Conservation (phyloP, 352 stramenopile species). For the Phytophthora sp. region DNA sequence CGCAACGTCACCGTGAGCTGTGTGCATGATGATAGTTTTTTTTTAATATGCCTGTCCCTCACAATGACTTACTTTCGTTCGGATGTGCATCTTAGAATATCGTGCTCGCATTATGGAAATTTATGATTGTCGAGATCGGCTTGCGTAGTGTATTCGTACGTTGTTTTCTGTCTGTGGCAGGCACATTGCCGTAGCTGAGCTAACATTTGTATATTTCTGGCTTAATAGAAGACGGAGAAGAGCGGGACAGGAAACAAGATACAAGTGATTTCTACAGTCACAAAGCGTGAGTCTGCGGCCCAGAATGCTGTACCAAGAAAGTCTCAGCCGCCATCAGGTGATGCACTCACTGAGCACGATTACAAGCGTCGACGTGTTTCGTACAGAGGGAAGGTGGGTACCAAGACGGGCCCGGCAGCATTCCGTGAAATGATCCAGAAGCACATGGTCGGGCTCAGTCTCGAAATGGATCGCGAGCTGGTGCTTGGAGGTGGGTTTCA, state of each 20-base stretch:
- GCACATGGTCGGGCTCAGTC: constrained; percentile 64
- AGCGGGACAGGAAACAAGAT: constrained; percentile 9
- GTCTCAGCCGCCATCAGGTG: not conserved
- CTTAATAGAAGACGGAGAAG: constrained; percentile 16
- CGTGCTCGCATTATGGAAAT: constrained; percentile 79
- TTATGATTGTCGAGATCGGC: constrained; percentile 69
- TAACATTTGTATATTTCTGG: constrained; percentile 3
- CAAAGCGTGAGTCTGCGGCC: not conserved
- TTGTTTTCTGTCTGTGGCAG: not conserved
- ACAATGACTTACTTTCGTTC: constrained; percentile 7
- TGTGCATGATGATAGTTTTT: constrained; percentile 1
- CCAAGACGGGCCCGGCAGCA: constrained; percentile 44
- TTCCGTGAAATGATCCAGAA: constrained; percentile 71
- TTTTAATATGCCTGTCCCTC: too few species aligned
- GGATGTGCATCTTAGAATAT: constrained; percentile 44
- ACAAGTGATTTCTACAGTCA: not conserved
- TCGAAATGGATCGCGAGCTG: constrained; percentile 48
- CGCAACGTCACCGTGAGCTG: constrained; percentile 40
- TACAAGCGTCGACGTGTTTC: constrained; percentile 67
- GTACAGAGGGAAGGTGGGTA: constrained; percentile 55
- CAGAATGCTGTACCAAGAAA: not conserved
- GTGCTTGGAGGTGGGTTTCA: constrained; percentile 34
- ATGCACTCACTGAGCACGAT: constrained; percentile 14
- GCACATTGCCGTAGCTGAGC: not conserved
- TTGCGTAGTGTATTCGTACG: constrained; percentile 57